A percentile compares a stretch with the other conserved stretches of the same genome.
phyloP scores from a whole-genome alignment of 306 rosid species.

The Prunus campanulata region DNA sequence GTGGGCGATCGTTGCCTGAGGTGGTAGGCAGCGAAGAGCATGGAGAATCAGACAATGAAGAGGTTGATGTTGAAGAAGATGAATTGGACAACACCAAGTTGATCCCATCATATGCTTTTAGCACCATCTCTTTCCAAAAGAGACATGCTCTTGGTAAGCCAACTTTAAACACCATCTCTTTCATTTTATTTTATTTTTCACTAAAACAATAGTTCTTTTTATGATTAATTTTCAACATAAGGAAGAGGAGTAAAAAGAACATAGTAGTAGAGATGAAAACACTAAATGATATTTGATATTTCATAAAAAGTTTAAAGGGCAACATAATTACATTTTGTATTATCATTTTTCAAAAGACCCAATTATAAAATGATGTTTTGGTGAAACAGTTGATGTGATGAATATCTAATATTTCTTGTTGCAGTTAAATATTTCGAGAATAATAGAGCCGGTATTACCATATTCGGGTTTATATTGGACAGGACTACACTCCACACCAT shows the following conservation, averaged over 20 bases:
- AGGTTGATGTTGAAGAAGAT: conserved; percentile 66
- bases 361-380: too few relatives aligned
- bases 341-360: too few relatives aligned
- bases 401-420: neutral
- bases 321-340: too few relatives aligned
- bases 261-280: too few relatives aligned
- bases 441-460: conserved; percentile 79
- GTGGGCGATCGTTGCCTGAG: conserved; percentile 25
- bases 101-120: conserved; percentile 73
- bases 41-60: conserved; percentile 47
- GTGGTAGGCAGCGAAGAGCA: conserved; percentile 13
- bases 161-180: too few relatives aligned
- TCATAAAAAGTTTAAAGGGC: too few relatives aligned
- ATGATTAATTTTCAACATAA: too few relatives aligned
- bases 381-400: too few relatives aligned
- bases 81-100: conserved; percentile 58
- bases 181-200: too few relatives aligned
- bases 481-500: conserved; percentile 74
- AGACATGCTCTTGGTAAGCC: conserved; percentile 87
- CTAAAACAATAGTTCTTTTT: too few relatives aligned
- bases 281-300: too few relatives aligned
- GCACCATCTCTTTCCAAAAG: conserved; percentile 81
- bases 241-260: too few relatives aligned
- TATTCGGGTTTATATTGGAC: conserved; percentile 75
- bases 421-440: conserved; percentile 88